Evolutionary conservation across 2,329 filamentous ascomycete species (phyloP).

Genomic region (Aureobasidium sp.): DNA sequence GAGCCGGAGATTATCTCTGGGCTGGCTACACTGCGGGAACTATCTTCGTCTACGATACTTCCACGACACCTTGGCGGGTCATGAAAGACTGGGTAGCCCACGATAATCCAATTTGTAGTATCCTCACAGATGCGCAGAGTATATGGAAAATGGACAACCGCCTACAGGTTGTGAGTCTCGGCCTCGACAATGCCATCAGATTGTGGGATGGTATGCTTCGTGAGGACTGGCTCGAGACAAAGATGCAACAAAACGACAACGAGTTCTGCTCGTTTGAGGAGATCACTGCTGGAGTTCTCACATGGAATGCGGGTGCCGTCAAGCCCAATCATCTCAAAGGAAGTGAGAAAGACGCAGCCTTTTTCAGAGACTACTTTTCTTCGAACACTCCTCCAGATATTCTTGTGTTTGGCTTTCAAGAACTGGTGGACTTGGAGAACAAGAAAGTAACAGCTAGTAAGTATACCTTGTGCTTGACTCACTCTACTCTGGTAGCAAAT

Average conservation of each 20-base stretch:
- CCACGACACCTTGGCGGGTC: conserved; percentile 72
- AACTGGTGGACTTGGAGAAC: conserved; percentile 95
- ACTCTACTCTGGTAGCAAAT: not conserved
- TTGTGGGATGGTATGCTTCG: conserved; percentile 89
- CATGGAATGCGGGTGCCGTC: conserved; percentile 95
- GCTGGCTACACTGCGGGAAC: conserved; percentile 90
- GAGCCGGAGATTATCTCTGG: conserved; percentile 79
- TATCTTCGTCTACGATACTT: conserved; percentile 86
- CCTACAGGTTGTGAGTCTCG: conserved; percentile 76
- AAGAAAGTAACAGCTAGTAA: conserved; percentile 91
- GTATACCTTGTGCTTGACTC: conserved; percentile 24
- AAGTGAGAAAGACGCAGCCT: conserved; percentile 60
- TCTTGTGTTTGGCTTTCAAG: conserved; percentile 92
- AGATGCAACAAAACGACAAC: conserved; percentile 76
- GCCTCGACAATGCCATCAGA: conserved; percentile 74
- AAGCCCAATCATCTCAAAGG: conserved; percentile 77
- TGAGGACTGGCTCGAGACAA: conserved; percentile 86
- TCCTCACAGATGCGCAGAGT: conserved; percentile 71
- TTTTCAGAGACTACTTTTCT: conserved; percentile 72
- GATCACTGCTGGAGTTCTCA: conserved; percentile 71
- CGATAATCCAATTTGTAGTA: conserved; percentile 67
- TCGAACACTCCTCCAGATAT: conserved; percentile 78
- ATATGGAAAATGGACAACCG: conserved; percentile 72
- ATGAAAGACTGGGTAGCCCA: conserved; percentile 95
- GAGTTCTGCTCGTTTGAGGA: conserved; percentile 83